Evolutionary conservation across 345 rosid genomes (phyloP), one percentile per base, ranked within the genome.

Genomic region (Acer yangbiense): DNA sequence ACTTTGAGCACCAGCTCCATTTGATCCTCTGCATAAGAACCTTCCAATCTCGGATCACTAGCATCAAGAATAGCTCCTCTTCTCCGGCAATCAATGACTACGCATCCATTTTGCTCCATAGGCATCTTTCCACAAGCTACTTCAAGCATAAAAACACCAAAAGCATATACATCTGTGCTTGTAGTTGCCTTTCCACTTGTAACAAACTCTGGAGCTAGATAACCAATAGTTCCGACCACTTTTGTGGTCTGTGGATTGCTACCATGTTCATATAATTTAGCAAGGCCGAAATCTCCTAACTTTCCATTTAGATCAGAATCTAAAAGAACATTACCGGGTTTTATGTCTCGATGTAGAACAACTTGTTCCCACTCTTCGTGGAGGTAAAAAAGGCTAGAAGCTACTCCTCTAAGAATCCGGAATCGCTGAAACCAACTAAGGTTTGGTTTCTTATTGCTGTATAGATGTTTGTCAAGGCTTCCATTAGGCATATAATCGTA

Each of bases 401-500:
- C 93, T 17, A 89, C 84, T 3, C 86, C 90, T 65, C 78, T 80
- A 6, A 88, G 69, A 75, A 88, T 81, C 41, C 8, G 43, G 6
- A 79, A 77, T 61, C 93, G 54, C 72, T 83, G 90, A 27, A 54
- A 17, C 91, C 90, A 87, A 11, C 65, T 52, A 48, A 86, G 88
- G 27, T 66, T 78, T 23, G 81, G 73, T 69, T 71, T 82, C n/a
- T 35, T 60, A 23, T 83, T 76, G 44, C 78, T 75, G 55, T 82
- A 82, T 66, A 90, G 81, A 75, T 71, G 79, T 74, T 73, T 83
- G 23, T 90, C 93, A 2, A 88, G 89, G 81, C 88, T 88, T 73
- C 93, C 93, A 55, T 85, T 85, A 20, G 88, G 88, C 90, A 90
- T 88, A n/a, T 85, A 88, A 41, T 90, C 89, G 71, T 90, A 88